phyloP scores from a whole-genome alignment of 495 filamentous ascomycete genomes.

The Annulohypoxylon bovei region DNA sequence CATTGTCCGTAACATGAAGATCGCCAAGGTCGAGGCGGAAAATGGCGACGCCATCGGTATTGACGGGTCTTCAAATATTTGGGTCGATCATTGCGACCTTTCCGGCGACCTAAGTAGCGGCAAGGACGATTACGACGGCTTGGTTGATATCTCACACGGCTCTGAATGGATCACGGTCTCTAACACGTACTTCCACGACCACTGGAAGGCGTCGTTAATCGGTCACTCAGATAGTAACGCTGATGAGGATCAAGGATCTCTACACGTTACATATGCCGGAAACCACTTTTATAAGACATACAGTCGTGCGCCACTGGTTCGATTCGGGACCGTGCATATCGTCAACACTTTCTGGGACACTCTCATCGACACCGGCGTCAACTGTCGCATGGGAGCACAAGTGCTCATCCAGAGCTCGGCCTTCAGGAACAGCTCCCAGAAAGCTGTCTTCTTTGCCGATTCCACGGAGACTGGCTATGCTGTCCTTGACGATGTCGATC shows the following conservation, averaged over 20 bases:
- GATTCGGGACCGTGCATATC: slow-evolving; percentile 69
- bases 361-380: slow-evolving; percentile 66
- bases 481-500: slow-evolving; percentile 64
- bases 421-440: slow-evolving; percentile 59
- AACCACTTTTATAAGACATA: slow-evolving; percentile 72
- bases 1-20: slow-evolving; percentile 71
- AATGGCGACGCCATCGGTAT: slow-evolving; percentile 71
- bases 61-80: slow-evolving; percentile 67
- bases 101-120: slow-evolving; percentile 63
- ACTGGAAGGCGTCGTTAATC: slow-evolving; percentile 72
- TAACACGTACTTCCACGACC: slow-evolving; percentile 66
- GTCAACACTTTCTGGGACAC: slow-evolving; percentile 58
- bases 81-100: slow-evolving; percentile 76
- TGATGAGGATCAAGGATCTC: slow-evolving; percentile 60
- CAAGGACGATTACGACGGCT: slow-evolving; percentile 76
- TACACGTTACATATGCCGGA: slow-evolving; percentile 69
- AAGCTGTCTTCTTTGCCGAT: slow-evolving; percentile 65
- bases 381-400: slow-evolving; percentile 73
- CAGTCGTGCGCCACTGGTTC: slow-evolving; percentile 67
- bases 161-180: slow-evolving; percentile 63
- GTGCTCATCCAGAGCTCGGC: slow-evolving; percentile 69
- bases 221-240: slow-evolving; percentile 67
- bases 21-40: slow-evolving; percentile 65
- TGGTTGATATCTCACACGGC: slow-evolving; percentile 69
- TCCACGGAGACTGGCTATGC: slow-evolving; percentile 60